Evolutionary conservation across 2,329 filamentous ascomycete genomes (phyloP).

Genomic region (Dothistroma pini): DNA sequence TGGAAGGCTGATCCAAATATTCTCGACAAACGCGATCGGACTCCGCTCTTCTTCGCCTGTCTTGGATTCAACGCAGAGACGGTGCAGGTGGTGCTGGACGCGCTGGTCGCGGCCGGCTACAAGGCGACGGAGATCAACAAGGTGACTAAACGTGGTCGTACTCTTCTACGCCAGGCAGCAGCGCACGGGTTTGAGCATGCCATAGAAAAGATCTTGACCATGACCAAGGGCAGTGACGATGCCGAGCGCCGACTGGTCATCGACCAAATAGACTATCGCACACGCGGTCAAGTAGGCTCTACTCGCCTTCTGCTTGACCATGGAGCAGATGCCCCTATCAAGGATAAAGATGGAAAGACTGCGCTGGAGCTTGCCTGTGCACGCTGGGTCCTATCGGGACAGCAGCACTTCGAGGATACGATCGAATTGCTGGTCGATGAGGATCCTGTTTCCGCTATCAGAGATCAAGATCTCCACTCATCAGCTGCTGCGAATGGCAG

Average conservation of each 20-base stretch:
- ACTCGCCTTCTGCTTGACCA: slow-evolving; percentile 15
- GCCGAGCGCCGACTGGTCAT: background rate
- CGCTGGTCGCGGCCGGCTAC: background rate
- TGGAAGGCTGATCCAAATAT: slow-evolving; percentile 1
- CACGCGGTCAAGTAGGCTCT: slow-evolving; percentile 13
- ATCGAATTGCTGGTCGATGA: slow-evolving; percentile 10
- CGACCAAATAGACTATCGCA: slow-evolving; percentile 16
- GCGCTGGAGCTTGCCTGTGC: slow-evolving; percentile 11
- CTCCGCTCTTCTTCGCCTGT: slow-evolving; percentile 19
- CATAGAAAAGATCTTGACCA: background rate
- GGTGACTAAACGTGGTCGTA: background rate
- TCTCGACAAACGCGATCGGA: slow-evolving; percentile 8
- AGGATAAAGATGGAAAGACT: slow-evolving; percentile 15
- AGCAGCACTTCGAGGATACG: slow-evolving; percentile 13
- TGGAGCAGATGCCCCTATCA: slow-evolving; percentile 11
- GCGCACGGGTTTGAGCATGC: background rate
- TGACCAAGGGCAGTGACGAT: background rate
- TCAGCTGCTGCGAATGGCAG: slow-evolving; percentile 18
- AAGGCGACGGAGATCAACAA: background rate
- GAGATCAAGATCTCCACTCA: slow-evolving; percentile 15
- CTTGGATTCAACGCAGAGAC: background rate
- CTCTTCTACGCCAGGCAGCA: background rate
- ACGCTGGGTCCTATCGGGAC: slow-evolving; percentile 13
- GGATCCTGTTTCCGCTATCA: slow-evolving; percentile 5
- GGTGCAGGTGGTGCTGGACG: background rate